Evolutionary conservation across 108 stramenopile species (phyloP).

Genomic region (Cyclostephanos invisitatus): DNA sequence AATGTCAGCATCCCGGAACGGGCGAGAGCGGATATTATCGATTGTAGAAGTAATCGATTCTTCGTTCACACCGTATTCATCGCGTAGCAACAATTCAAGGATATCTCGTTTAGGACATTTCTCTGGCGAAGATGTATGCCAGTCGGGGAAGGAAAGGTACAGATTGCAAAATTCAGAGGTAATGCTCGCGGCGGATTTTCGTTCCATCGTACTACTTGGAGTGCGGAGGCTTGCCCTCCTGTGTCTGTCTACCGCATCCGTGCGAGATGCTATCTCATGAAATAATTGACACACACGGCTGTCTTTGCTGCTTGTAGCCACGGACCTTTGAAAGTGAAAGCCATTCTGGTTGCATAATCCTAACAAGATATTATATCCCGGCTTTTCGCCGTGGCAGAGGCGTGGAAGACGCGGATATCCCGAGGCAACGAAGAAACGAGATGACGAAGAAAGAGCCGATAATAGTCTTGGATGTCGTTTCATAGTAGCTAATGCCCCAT

Average conservation of each 20-base stretch:
- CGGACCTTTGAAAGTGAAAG: conserved; percentile 11
- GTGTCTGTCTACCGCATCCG: neutral
- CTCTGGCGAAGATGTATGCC: conserved; percentile 7
- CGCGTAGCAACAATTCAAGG: conserved; percentile 19
- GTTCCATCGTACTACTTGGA: neutral
- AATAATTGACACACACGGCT: conserved; percentile 2
- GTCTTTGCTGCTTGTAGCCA: conserved; percentile 1
- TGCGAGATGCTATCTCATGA: conserved; percentile 4
- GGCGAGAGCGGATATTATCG: conserved; percentile 15
- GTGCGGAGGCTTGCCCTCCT: neutral
- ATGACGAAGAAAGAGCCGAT: neutral
- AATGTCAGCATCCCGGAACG: conserved; percentile 11
- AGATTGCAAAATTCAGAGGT: conserved; percentile 38
- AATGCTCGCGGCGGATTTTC: conserved; percentile 31
- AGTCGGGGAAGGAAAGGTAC: conserved; percentile 39
- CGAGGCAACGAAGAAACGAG: neutral
- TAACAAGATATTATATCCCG: neutral
- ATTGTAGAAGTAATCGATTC: conserved; percentile 18
- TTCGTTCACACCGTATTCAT: conserved; percentile 21
- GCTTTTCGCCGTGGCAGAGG: neutral
- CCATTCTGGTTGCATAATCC: conserved; percentile 6
- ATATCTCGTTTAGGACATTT: conserved; percentile 18
- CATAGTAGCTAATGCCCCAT: neutral
- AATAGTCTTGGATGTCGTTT: neutral
- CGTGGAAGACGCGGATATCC: conserved; percentile 2